A percentile compares a stretch with the other conserved stretches of the same genome.
Conservation (phyloP, 257 asterid species). For the Solanum lignicaule region DNA sequence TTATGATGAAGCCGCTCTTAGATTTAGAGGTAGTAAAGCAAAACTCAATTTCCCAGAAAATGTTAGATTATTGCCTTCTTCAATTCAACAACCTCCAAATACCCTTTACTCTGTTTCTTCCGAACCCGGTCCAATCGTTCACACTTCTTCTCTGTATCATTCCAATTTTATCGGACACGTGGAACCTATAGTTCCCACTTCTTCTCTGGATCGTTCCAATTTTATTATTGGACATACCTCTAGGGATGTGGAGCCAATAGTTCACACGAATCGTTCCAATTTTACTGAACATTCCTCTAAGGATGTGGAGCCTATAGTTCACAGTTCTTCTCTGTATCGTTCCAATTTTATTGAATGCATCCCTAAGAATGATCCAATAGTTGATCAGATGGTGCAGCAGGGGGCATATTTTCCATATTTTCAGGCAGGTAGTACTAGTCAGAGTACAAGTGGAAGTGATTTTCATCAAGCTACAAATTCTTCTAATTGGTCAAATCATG, state of each 20-base stretch:
- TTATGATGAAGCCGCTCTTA: slow-evolving; percentile 45
- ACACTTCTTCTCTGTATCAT: neutral
- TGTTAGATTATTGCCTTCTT: slow-evolving; percentile 13
- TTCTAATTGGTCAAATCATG: neutral
- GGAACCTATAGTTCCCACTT: neutral
- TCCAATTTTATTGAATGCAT: neutral
- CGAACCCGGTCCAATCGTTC: slow-evolving; percentile 10
- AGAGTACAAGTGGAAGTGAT: neutral
- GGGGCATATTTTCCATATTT: neutral
- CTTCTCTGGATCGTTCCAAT: neutral
- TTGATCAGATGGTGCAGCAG: neutral
- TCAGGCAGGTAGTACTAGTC: neutral
- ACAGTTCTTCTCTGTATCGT: neutral
- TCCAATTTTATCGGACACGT: neutral
- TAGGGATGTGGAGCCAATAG: neutral
- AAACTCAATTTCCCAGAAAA: slow-evolving; percentile 56
- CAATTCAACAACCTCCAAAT: neutral
- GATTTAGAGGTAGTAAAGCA: slow-evolving; percentile 44
- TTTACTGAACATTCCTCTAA: neutral
- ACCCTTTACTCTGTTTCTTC: neutral
- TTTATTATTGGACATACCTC: neutral
- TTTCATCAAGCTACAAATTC: neutral
- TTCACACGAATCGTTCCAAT: neutral
- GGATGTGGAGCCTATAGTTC: neutral
- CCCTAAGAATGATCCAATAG: neutral